These are phyloP conservation scores for Cystobasidium ongulense DNA, from an alignment of 768 basidiomycete species.

Conservation along the genomic window DNA sequence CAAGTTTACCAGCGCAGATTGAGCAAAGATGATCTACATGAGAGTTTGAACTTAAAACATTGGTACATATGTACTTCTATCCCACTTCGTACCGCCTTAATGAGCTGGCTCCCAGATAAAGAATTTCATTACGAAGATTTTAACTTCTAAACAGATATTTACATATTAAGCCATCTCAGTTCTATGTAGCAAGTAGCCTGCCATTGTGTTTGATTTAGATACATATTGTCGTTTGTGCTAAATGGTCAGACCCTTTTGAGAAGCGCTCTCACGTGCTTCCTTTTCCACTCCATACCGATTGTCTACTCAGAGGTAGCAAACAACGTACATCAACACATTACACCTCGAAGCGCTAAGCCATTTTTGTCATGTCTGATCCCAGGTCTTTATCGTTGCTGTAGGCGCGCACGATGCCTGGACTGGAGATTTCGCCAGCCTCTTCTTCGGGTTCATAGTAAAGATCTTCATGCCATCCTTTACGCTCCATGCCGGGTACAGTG, in stretches of 20 bases:
- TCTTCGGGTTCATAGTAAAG: constrained; percentile 18
- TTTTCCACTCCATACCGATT: too few species aligned
- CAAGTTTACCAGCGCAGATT: not conserved
- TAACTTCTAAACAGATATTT: not conserved
- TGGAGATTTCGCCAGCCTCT: not conserved
- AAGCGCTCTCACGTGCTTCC: too few species aligned
- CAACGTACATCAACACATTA: too few species aligned
- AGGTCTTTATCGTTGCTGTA: not conserved
- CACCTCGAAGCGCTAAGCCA: not conserved
- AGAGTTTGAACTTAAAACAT: not conserved
- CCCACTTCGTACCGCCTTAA: not conserved
- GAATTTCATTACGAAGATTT: constrained; percentile 9
- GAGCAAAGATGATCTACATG: not conserved
- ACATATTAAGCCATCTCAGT: too few species aligned
- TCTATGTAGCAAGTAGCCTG: too few species aligned
- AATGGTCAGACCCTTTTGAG: too few species aligned
- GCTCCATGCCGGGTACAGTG: not conserved
- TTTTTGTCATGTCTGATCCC: not conserved
- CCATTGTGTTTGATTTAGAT: too few species aligned
- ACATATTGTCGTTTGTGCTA: too few species aligned
- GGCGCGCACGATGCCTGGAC: not conserved
- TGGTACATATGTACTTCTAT: constrained; percentile 28
- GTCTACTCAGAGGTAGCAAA: too few species aligned
- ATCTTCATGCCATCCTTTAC: constrained; percentile 15
- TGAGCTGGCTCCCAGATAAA: constrained; percentile 2